Percentiles rank a stretch among this genome's conserved stretches.
Evolutionary conservation across 2,329 filamentous ascomycete genomes (phyloP).

Genomic region (Cladosporium sp.): DNA sequence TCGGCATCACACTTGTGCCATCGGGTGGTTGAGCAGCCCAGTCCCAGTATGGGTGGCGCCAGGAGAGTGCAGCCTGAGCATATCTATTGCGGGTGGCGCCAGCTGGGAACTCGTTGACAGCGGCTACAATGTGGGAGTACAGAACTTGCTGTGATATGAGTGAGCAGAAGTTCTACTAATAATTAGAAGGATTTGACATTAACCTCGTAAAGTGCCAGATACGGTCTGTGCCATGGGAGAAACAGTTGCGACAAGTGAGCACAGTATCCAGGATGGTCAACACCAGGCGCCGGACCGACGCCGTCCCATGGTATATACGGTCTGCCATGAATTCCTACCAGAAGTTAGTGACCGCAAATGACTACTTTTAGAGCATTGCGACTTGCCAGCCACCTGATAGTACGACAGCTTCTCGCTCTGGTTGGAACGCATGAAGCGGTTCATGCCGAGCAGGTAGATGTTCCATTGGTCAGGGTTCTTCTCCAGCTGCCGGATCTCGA

Average conservation of each 20-base stretch:
- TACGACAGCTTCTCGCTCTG: conserved; percentile 68
- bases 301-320: conserved; percentile 63
- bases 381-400: conserved; percentile 73
- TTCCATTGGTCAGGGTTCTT: conserved; percentile 69
- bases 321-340: conserved; percentile 73
- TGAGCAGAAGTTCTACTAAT: conserved; percentile 5
- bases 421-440: conserved; percentile 67
- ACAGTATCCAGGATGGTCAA: conserved; percentile 68
- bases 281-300: conserved; percentile 50
- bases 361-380: neutral
- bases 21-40: conserved; percentile 44
- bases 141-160: conserved; percentile 42
- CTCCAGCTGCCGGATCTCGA: conserved; percentile 67
- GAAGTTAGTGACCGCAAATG: neutral
- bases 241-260: conserved; percentile 75
- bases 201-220: conserved; percentile 64
- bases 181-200: neutral
- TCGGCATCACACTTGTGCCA: conserved; percentile 39
- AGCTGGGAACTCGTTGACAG: conserved; percentile 44
- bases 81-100: conserved; percentile 40
- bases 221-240: conserved; percentile 80
- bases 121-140: conserved; percentile 42
- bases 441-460: conserved; percentile 72
- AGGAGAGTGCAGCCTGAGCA: conserved; percentile 41
- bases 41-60: conserved; percentile 52